These are phyloP conservation scores for Tulasnella sp. DNA, from an alignment of 768 basidiomycete genomes.

Conservation along the genomic window DNA sequence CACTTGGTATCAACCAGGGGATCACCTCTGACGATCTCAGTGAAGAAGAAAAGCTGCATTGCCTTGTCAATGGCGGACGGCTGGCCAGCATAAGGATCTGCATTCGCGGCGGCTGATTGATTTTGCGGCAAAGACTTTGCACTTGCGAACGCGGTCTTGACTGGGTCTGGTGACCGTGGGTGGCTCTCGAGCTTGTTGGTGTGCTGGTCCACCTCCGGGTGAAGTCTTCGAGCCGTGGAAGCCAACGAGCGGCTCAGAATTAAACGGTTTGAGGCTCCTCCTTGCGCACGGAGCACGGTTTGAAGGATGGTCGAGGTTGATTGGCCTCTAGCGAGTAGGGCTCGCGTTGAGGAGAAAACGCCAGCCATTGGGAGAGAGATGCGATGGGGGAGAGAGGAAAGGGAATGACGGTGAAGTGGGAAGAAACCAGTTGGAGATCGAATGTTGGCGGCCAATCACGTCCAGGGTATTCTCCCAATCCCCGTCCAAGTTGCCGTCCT, in stretches of 20 bases:
- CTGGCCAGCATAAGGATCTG: conserved; percentile 74
- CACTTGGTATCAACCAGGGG: conserved; percentile 30
- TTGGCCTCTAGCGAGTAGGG: not conserved
- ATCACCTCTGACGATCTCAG: conserved; percentile 93
- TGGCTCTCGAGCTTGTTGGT: conserved; percentile 28
- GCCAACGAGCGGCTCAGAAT: conserved; percentile 29
- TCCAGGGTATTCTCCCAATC: conserved; percentile 6
- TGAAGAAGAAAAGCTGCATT: conserved; percentile 96
- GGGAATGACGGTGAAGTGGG: conserved; percentile 20
- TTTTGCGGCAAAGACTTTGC: conserved; percentile 25
- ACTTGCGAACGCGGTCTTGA: conserved; percentile 26
- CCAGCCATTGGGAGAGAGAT: conserved; percentile 2
- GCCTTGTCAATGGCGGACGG: conserved; percentile 96
- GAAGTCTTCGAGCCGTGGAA: conserved; percentile 19
- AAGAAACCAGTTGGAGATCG: conserved; percentile 18
- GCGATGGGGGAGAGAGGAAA: conserved; percentile 14
- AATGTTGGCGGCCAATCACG: conserved; percentile 22
- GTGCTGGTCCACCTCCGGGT: conserved; percentile 31
- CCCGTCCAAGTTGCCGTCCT: conserved; percentile 29
- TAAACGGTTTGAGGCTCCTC: conserved; percentile 25
- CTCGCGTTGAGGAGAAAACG: conserved; percentile 21
- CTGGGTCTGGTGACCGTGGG: conserved; percentile 32
- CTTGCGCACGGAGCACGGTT: not conserved
- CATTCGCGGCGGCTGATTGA: conserved; percentile 26
- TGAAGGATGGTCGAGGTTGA: conserved; percentile 17